Percentiles rank a stretch among this genome's conserved stretches.
Conservation (phyloP, 2,329 filamentous ascomycete species). For the Microascus cirrosus region DNA sequence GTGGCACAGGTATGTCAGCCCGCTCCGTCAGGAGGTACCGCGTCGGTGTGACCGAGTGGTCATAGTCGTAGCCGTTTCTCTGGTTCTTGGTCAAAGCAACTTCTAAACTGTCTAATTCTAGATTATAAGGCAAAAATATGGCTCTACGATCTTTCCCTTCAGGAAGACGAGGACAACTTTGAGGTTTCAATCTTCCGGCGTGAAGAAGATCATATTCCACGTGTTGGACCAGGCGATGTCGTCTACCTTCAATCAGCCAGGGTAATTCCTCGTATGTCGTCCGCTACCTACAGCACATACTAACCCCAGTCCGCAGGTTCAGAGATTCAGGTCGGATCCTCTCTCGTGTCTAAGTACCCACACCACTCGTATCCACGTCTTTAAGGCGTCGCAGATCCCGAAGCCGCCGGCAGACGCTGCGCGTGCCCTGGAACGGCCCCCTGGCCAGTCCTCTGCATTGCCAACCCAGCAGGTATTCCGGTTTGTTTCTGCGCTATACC, state of each 20-base stretch:
- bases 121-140: conserved; percentile 51
- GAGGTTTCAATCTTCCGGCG: conserved; percentile 51
- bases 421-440: conserved; percentile 14
- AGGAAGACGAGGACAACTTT: conserved; percentile 27
- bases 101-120: conserved; percentile 15
- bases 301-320: conserved; percentile 22
- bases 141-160: conserved; percentile 46
- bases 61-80: background rate
- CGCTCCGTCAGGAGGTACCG: background rate
- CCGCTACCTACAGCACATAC: background rate
- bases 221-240: conserved; percentile 26
- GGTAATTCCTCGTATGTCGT: conserved; percentile 20
- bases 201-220: conserved; percentile 33
- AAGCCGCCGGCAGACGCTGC: conserved; percentile 23
- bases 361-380: conserved; percentile 32
- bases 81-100: background rate
- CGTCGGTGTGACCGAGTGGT: background rate
- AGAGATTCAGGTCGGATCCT: conserved; percentile 18
- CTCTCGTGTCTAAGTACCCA: conserved; percentile 32
- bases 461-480: conserved; percentile 17
- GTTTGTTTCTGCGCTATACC: conserved; percentile 37
- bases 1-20: conserved; percentile 33
- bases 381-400: conserved; percentile 24
- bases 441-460: conserved; percentile 8
- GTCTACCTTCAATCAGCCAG: conserved; percentile 39